Evolutionary conservation across 2,329 filamentous ascomycete genomes (phyloP).

Genomic region (Ascomycota sp.): DNA sequence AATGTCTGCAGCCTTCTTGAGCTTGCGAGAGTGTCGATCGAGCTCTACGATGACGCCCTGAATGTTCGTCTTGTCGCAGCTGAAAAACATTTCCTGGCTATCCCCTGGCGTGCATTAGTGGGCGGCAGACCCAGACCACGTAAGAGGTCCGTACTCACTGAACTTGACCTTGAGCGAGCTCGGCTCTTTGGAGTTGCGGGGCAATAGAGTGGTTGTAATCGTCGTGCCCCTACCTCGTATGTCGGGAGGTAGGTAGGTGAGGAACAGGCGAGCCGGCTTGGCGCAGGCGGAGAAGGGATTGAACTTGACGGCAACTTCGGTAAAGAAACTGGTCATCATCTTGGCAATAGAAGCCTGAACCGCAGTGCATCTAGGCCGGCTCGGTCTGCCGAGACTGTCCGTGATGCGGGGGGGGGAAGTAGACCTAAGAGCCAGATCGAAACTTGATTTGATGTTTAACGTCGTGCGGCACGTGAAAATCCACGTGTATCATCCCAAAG

Average conservation of each 20-base stretch:
- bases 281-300: conserved; percentile 71
- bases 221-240: conserved; percentile 55
- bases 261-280: conserved; percentile 72
- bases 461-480: no score
- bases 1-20: conserved; percentile 71
- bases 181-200: conserved; percentile 45
- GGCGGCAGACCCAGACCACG: not conserved
- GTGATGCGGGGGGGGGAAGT: no score
- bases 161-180: conserved; percentile 64
- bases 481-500: no score
- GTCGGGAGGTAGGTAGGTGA: conserved; percentile 63
- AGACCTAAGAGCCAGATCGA: no score
- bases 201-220: conserved; percentile 58
- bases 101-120: conserved; percentile 42
- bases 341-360: no score
- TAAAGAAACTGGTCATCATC: conserved; percentile 78
- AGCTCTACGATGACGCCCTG: conserved; percentile 76
- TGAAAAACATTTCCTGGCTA: conserved; percentile 71
- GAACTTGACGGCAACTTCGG: conserved; percentile 69
- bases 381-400: no score
- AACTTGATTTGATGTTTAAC: no score
- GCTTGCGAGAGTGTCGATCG: conserved; percentile 64
- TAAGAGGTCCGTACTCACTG: conserved; percentile 35
- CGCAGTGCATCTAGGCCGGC: no score
- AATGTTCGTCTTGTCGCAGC: conserved; percentile 64